These are phyloP conservation scores for Fraxinus floribunda DNA, from an alignment of 305 asterid genomes.

Conservation along the genomic window DNA sequence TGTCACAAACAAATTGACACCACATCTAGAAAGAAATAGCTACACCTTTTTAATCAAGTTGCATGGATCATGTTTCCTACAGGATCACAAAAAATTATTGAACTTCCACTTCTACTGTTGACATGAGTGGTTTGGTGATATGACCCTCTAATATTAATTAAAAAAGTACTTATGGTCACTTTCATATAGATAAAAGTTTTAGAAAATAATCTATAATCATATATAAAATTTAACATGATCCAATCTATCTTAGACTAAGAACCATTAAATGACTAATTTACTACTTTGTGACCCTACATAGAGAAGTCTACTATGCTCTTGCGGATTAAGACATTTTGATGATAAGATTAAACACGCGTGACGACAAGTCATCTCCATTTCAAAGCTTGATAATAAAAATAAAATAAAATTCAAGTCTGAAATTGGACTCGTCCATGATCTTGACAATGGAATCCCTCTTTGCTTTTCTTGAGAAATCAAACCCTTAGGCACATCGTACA, in stretches of 20 bases:
- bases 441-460: neutral
- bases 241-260: neutral
- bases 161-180: neutral
- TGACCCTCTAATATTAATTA: neutral
- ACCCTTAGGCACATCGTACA: neutral
- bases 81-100: neutral
- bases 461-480: neutral
- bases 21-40: neutral
- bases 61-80: neutral
- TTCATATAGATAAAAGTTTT: neutral
- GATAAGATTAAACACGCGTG: neutral
- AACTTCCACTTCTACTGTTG: neutral
- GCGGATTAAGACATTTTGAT: neutral
- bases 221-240: neutral
- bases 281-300: neutral
- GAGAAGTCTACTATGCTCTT: neutral
- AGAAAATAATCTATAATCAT: neutral
- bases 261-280: neutral
- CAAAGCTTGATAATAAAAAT: neutral
- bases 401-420: neutral
- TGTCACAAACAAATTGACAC: neutral
- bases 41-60: neutral
- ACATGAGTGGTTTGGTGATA: neutral
- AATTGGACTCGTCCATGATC: neutral
- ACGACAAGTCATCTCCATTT: neutral